A percentile compares a stretch with the other conserved stretches of the same genome.
These are phyloP conservation scores for Mortierella sp. DNA, from an alignment of 371 early-diverging fungal species.

Conservation along the genomic window DNA sequence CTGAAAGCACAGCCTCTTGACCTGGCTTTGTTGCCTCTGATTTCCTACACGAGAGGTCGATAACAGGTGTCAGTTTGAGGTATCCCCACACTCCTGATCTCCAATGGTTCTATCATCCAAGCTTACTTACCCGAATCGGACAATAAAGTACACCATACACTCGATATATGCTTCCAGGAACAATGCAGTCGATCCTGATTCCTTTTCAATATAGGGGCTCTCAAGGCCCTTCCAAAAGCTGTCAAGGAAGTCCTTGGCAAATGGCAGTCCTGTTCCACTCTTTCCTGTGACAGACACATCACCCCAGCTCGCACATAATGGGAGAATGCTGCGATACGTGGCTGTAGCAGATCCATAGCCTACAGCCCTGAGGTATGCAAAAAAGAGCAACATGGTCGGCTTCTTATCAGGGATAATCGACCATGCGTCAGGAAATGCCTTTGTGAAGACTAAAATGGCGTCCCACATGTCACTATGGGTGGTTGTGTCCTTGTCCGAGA, in stretches of 20 bases:
- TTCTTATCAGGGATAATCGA: constrained; percentile 67
- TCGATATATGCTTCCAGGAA: constrained; percentile 73
- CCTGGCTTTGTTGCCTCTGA: constrained; percentile 44
- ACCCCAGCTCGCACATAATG: constrained; percentile 58
- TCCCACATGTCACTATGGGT: constrained; percentile 74
- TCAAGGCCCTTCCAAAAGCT: constrained; percentile 76
- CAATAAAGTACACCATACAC: constrained; percentile 65
- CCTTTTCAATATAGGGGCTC: constrained; percentile 60
- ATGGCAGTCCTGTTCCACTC: constrained; percentile 53
- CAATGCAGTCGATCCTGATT: constrained; percentile 55
- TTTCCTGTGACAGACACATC: constrained; percentile 43
- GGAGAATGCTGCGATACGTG: constrained; percentile 79
- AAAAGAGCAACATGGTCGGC: constrained; percentile 70
- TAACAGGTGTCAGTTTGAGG: background rate
- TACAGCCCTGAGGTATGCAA: constrained; percentile 71
- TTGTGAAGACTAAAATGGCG: constrained; percentile 67
- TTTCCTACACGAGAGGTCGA: constrained; percentile 13
- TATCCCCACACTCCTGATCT: background rate
- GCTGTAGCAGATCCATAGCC: constrained; percentile 69
- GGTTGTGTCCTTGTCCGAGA: constrained; percentile 64
- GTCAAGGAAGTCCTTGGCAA: constrained; percentile 70
- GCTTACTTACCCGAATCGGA: constrained; percentile 57
- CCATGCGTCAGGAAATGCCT: constrained; percentile 78
- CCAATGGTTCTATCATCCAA: background rate
- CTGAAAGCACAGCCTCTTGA: constrained; percentile 35